Evolutionary conservation across 2,329 filamentous ascomycete species (phyloP).

Genomic region (Colletotrichum lini): DNA sequence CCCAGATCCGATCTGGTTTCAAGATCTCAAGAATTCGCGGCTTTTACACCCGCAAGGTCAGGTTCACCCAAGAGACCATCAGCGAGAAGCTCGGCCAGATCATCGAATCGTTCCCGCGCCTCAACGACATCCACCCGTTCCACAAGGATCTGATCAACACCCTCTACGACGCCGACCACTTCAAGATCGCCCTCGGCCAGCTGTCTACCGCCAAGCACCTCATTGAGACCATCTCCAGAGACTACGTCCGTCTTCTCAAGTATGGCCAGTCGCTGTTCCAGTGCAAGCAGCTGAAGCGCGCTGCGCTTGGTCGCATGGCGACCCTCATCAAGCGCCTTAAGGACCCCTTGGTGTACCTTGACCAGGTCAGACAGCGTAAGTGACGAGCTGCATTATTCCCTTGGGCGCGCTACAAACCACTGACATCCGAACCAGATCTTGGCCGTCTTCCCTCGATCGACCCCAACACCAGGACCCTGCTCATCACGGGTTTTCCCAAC

Average conservation of each 20-base stretch:
- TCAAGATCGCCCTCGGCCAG: slow-evolving; percentile 96
- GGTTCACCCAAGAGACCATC: slow-evolving; percentile 98
- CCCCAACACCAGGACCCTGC: slow-evolving; percentile 93
- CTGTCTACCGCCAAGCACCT: slow-evolving; percentile 95
- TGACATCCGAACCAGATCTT: slow-evolving; percentile 71
- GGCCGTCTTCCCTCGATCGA: slow-evolving; percentile 98
- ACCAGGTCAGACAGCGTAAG: slow-evolving; percentile 61
- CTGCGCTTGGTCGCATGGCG: slow-evolving; percentile 97
- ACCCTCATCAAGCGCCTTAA: slow-evolving; percentile 96
- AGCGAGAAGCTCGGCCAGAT: slow-evolving; percentile 93
- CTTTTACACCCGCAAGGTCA: slow-evolving; percentile 80
- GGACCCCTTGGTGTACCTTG: slow-evolving; percentile 74
- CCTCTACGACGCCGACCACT: slow-evolving; percentile 98
- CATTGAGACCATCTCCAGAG: slow-evolving; percentile 94
- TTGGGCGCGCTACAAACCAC: background rate
- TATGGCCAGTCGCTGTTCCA: slow-evolving; percentile 98
- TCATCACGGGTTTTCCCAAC: slow-evolving; percentile 98
- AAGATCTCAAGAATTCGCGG: slow-evolving; percentile 83
- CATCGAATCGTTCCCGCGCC: slow-evolving; percentile 91
- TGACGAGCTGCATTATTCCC: slow-evolving; percentile 47
- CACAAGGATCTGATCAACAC: slow-evolving; percentile 91
- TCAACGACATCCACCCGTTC: slow-evolving; percentile 96
- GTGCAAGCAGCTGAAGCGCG: slow-evolving; percentile 98
- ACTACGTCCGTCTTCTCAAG: slow-evolving; percentile 88
- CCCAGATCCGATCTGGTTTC: slow-evolving; percentile 95